Percentiles rank a stretch among this genome's conserved stretches.
These are phyloP conservation scores for Mortierella antarctica DNA, from an alignment of 192 early-diverging fungal species.

Conservation along the genomic window DNA sequence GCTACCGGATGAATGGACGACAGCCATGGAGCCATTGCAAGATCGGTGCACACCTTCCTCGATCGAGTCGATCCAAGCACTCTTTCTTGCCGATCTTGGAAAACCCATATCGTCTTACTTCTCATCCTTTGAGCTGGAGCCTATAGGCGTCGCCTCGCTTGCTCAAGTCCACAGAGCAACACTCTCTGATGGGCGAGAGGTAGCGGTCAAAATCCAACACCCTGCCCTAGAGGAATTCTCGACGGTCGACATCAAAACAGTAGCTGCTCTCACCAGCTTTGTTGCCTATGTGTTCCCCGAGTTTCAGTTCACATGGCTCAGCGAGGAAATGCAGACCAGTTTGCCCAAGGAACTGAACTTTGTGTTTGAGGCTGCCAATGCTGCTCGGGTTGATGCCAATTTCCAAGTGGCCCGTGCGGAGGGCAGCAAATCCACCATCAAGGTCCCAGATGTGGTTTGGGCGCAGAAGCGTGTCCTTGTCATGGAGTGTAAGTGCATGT, in stretches of 20 bases:
- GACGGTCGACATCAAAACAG: constrained; percentile 83
- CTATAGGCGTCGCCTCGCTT: constrained; percentile 93
- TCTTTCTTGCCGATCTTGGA: constrained; percentile 79
- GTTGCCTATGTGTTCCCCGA: constrained; percentile 84
- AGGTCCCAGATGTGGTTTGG: constrained; percentile 85
- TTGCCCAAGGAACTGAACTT: constrained; percentile 93
- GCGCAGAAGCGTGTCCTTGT: constrained; percentile 80
- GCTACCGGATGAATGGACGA: constrained; percentile 91
- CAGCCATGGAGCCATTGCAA: constrained; percentile 84
- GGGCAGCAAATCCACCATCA: constrained; percentile 59
- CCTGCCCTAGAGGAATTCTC: constrained; percentile 82
- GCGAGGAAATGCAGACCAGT: constrained; percentile 84
- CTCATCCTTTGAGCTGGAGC: constrained; percentile 79
- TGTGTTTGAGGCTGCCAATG: constrained; percentile 80
- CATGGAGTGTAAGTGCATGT: constrained; percentile 79
- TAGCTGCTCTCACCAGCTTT: constrained; percentile 68
- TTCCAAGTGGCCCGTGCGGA: constrained; percentile 62
- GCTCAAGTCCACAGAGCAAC: constrained; percentile 93
- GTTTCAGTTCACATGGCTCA: constrained; percentile 94
- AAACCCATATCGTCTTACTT: constrained; percentile 74
- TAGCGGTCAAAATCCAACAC: constrained; percentile 96
- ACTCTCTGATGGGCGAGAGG: constrained; percentile 73
- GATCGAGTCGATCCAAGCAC: constrained; percentile 71
- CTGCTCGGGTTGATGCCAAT: constrained; percentile 70
- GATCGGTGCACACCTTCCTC: constrained; percentile 85